Evolutionary conservation across 1,284 basidiomycete genomes (phyloP).

Genomic region (Malassezia sp.): DNA sequence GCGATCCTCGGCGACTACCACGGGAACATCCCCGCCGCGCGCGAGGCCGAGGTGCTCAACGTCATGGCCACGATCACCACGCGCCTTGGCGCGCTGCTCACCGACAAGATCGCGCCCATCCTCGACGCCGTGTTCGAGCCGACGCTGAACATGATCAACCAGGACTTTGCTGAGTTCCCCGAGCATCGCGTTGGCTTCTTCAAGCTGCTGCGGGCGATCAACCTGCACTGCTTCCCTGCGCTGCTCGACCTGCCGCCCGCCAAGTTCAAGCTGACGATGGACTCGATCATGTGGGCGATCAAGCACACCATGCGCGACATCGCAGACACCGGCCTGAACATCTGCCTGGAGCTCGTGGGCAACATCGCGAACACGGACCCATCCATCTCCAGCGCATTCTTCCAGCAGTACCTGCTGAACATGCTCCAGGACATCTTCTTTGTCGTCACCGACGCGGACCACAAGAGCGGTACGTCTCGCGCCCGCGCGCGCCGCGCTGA

Average conservation of each 20-base stretch:
- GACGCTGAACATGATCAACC: constrained; percentile 96
- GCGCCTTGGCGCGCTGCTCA: constrained; percentile 51
- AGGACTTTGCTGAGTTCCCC: constrained; percentile 93
- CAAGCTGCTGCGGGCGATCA: constrained; percentile 85
- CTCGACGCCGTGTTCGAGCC: constrained; percentile 96
- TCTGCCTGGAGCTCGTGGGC: constrained; percentile 87
- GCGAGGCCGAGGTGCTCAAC: constrained; percentile 94
- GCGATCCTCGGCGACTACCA: constrained; percentile 95
- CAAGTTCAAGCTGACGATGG: constrained; percentile 96
- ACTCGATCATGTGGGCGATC: constrained; percentile 97
- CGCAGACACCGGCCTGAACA: constrained; percentile 70
- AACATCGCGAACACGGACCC: constrained; percentile 79
- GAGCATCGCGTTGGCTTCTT: constrained; percentile 97
- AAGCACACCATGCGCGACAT: constrained; percentile 99
- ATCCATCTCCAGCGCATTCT: constrained; percentile 67
- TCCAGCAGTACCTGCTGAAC: constrained; percentile 82
- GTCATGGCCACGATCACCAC: constrained; percentile 91
- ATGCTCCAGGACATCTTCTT: constrained; percentile 95
- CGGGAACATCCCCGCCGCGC: constrained; percentile 79
- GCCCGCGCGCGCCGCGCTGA: no score
- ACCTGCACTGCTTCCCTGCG: constrained; percentile 91
- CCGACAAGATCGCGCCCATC: constrained; percentile 88
- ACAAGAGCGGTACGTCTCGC: no score
- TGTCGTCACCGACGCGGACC: constrained; percentile 91
- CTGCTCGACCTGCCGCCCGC: constrained; percentile 73